Evolutionary conservation across 1,139 yeast genomes (phyloP).

Genomic region (Sugiyamaella japonica): DNA sequence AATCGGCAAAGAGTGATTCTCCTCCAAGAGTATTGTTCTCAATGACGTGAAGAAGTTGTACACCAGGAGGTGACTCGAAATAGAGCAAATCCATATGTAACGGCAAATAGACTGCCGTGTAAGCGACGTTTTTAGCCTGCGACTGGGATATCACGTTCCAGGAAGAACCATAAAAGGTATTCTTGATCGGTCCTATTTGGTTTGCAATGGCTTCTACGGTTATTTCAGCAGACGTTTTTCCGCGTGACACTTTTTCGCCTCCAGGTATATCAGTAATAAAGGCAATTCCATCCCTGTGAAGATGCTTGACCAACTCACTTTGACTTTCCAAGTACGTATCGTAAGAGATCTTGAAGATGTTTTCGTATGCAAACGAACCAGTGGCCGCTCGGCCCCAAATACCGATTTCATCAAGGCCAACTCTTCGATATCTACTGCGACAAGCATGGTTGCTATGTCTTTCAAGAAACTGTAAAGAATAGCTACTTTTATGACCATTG

Average conservation of each 20-base stretch:
- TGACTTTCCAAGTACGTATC: conserved; percentile 48
- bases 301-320: conserved; percentile 46
- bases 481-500: conserved; percentile 52
- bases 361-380: conserved; percentile 26
- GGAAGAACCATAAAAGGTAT: conserved; percentile 71
- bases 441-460: conserved; percentile 45
- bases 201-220: conserved; percentile 52
- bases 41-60: conserved; percentile 68
- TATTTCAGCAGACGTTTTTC: conserved; percentile 36
- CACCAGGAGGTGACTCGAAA: conserved; percentile 83
- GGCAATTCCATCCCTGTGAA: conserved; percentile 61
- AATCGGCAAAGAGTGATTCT: conserved; percentile 72
- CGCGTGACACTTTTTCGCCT: conserved; percentile 22
- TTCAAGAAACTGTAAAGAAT: conserved; percentile 50
- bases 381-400: conserved; percentile 32
- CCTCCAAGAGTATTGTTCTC: conserved; percentile 67
- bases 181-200: conserved; percentile 67
- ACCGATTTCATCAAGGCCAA: conserved; percentile 37
- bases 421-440: conserved; percentile 39
- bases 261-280: conserved; percentile 56
- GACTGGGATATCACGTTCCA: conserved; percentile 68
- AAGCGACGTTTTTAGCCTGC: conserved; percentile 72
- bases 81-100: conserved; percentile 79
- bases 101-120: conserved; percentile 66
- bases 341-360: conserved; percentile 43